phyloP scores from a whole-genome alignment of 2,329 filamentous ascomycete species.

The Sphaerulina populicola region DNA sequence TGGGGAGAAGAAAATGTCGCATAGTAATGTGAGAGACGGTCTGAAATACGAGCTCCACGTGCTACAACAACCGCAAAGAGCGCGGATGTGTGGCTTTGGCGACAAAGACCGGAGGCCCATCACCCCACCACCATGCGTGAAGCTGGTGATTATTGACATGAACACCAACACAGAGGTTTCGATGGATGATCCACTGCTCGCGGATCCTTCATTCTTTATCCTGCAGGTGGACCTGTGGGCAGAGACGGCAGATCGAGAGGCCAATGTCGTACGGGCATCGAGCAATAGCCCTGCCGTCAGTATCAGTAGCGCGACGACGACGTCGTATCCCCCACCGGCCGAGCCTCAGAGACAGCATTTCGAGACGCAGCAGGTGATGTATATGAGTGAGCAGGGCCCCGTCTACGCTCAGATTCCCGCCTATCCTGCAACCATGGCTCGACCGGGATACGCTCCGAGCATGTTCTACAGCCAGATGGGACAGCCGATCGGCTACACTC shows the following conservation, averaged over 20 bases:
- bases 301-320: constrained; percentile 71
- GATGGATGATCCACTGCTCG: constrained; percentile 59
- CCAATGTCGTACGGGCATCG: constrained; percentile 60
- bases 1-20: constrained; percentile 17
- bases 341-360: constrained; percentile 24
- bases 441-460: constrained; percentile 13
- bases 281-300: constrained; percentile 56
- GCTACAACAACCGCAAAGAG: constrained; percentile 82
- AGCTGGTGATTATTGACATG: constrained; percentile 68
- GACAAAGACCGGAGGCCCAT: constrained; percentile 98
- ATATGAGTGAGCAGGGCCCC: constrained; percentile 15
- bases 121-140: constrained; percentile 86
- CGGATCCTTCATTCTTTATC: constrained; percentile 34
- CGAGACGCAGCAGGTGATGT: constrained; percentile 16
- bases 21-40: constrained; percentile 12
- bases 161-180: constrained; percentile 72
- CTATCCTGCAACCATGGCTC: constrained; percentile 14
- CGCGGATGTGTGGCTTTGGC: constrained; percentile 97
- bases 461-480: constrained; percentile 19
- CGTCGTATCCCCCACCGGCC: constrained; percentile 58
- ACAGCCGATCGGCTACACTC: constrained; percentile 17
- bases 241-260: constrained; percentile 51
- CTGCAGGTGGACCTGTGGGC: constrained; percentile 64
- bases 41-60: constrained; percentile 43
- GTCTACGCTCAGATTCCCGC: constrained; percentile 21